Evolutionary conservation across 208 protist genomes (phyloP), one percentile per base, ranked within the genome.

Genomic region (Leishmania amazonensis): DNA sequence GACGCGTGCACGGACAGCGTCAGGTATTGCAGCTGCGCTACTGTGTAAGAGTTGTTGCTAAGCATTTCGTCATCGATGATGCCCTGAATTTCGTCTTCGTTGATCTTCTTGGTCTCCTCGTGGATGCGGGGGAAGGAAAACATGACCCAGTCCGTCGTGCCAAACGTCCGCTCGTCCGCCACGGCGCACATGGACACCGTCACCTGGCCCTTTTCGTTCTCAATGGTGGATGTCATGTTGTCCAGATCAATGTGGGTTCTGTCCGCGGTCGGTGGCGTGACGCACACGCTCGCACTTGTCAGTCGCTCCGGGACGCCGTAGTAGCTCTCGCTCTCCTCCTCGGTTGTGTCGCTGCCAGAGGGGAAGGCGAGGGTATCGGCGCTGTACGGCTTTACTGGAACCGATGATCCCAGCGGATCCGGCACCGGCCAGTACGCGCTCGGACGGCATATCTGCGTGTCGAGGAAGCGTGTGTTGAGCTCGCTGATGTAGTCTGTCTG

Each of bases 131-230:
- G 85, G 51, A 97, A 74, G 38, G 93, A 89, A 54, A 97, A 42
- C 80, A 92, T 87, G 45, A 96, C 88, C 94, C 92, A 96, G 81
- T 97, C 94, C n/a, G 86, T 95, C 65, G 92, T 87, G 47, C 93
- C 91, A 76, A 92, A 96, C 24, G 87, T 86, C 38, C 87, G 84
- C 78, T 88, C 90, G 78, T 95, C 85, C 62, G 77, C 64, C 19
- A 89, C 74, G 31, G 90, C 84, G 82, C 93, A 96, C 85, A 96
- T 89, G 21, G 86, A 86, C 72, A 85, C 65, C 8, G 76, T 65
- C 38, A 87, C 51, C 38, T 47, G 79, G 21, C 67, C 42, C 35
- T 78, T 75, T n/a, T 58, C 81, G 38, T 78, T 49, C 24, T 60
- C 67, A 13, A 86, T 53, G 7, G 57, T 77, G 2, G 72, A 51